Evolutionary conservation across 257 asterid species (phyloP), one percentile per base, ranked within the genome.

Genomic region (Lithospermum erythrorhizon): DNA sequence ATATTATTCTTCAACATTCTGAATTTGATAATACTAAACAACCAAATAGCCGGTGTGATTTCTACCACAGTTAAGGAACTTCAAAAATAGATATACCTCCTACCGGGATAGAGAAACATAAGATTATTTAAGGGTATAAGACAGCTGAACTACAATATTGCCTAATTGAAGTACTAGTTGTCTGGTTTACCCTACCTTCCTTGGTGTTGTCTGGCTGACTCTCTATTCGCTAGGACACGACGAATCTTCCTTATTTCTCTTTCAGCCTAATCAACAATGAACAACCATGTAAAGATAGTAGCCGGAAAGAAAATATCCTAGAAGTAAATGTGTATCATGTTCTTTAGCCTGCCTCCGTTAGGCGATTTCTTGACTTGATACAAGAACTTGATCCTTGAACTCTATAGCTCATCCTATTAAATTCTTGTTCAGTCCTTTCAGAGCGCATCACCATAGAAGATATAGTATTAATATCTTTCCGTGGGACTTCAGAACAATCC

Each of bases 181-280:
- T n/a, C n/a, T n/a, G 52, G 8, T 14, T 24, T 70, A 85, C 98
- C 98, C 95, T 86, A 94, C 75, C 97, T 76, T 20, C 94, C 95
- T 2, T 82, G 85, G 67, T 22, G 98, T 89, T 79, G 83, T 70
- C 98, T 78, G 20, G 97, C 98, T 6, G 97, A 83, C 64, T 91
- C 98, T 78, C 98, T 82, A 59, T 88, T 91, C 47, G 98, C 94
- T 68, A 88, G 37, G 16, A 86, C 66, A 7, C 95, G 95, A 5
- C 83, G 79, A 41, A 73, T 21, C 78, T 78, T 74, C 52, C 79
- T 76, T 23, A 73, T 84, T 75, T 86, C 89, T 68, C 68, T 84
- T 70, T 88, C 95, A 45, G 74, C 88, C 98, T 86, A 70, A 63
- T 61, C 55, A 21, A 27, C 23, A 21, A 62, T 53, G 22, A 53